These are phyloP conservation scores for Sporodiniella umbellata DNA, from an alignment of 371 early-diverging fungal species.

Conservation along the genomic window DNA sequence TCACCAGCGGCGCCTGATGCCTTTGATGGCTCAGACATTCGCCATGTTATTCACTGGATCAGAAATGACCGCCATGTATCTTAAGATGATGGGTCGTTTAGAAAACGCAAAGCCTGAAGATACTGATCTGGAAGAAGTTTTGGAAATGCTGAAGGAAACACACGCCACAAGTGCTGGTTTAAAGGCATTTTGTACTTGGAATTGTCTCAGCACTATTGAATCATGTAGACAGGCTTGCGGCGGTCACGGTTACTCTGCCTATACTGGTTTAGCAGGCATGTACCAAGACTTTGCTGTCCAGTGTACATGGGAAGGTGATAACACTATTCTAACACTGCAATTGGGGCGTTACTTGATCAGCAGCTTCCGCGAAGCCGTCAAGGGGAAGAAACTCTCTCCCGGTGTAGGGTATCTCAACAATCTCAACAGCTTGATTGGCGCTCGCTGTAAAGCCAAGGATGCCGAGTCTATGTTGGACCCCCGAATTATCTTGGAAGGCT, in stretches of 20 bases:
- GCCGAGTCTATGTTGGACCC: conserved; percentile 60
- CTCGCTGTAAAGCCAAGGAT: conserved; percentile 50
- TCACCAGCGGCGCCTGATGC: conserved; percentile 90
- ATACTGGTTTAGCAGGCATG: conserved; percentile 84
- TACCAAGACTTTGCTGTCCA: conserved; percentile 92
- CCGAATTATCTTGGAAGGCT: conserved; percentile 73
- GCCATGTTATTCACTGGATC: conserved; percentile 90
- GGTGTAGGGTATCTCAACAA: conserved; percentile 84
- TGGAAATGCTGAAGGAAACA: conserved; percentile 84
- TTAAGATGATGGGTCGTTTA: conserved; percentile 71
- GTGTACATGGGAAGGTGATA: conserved; percentile 93
- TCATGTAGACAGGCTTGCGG: conserved; percentile 90
- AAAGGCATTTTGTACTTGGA: conserved; percentile 96
- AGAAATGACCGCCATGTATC: conserved; percentile 78
- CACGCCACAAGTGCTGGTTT: conserved; percentile 91
- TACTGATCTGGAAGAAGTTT: conserved; percentile 60
- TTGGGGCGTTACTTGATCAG: conserved; percentile 86
- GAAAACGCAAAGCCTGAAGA: conserved; percentile 67
- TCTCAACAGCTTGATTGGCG: conserved; percentile 48
- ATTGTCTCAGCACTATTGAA: conserved; percentile 82
- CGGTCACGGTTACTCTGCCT: conserved; percentile 91
- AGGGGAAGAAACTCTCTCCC: conserved; percentile 72
- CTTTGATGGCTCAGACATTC: conserved; percentile 85
- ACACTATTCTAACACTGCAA: conserved; percentile 89
- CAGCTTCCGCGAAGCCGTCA: conserved; percentile 75